Evolutionary conservation across 2,329 filamentous ascomycete species (phyloP), one percentile per base, ranked within the genome.

Genomic region (Apiospora pterosperma): DNA sequence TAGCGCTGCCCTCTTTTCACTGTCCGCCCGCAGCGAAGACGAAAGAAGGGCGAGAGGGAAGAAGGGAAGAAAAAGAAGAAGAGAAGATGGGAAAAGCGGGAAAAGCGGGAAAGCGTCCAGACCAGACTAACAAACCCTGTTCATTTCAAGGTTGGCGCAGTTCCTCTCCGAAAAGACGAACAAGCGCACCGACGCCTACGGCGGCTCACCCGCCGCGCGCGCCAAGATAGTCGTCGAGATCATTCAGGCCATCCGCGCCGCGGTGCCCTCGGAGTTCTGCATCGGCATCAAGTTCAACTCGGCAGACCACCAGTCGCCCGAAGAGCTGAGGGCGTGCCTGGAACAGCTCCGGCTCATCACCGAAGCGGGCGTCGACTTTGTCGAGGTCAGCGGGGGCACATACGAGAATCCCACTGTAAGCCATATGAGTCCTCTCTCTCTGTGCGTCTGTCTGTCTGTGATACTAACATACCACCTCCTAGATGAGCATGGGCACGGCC

Each of bases 351-450:
- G 76, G 11, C 72, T 58, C 61, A 64, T 66, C 31, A 31, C 65
- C 7, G 61, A 75, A 2, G 80, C 78, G 38, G 85, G 79, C 6
- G 75, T 91, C 1, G 90, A 92, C 73, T 91, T 91, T 68, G 75
- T 92, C 3, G 88, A 92, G 74, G 82, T 91, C 41, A 87, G 83
- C 38, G 89, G 89, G 0, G 89, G 89, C 0, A 82, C 72, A 0
- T 88, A 83, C 65, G 85, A 88, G 68, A 77, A 87, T 64, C 84
- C 85, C 0, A 69, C 68, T 64, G 82, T 85, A 71, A 67, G 77
- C 66, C 36, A 59, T 19, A 19, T 28, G 8, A 41, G 7, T 5
- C 25, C 21, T n/a, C 23, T 3, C n/a, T 10, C 7, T 25, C 21
- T 58, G 7, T 10, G 10, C 5, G 14, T 7, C 36, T 34, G 21